Percentiles rank a stretch among this genome's conserved stretches.
phyloP scores from a whole-genome alignment of 768 basidiomycete genomes.

The Mycena vulgaris region DNA sequence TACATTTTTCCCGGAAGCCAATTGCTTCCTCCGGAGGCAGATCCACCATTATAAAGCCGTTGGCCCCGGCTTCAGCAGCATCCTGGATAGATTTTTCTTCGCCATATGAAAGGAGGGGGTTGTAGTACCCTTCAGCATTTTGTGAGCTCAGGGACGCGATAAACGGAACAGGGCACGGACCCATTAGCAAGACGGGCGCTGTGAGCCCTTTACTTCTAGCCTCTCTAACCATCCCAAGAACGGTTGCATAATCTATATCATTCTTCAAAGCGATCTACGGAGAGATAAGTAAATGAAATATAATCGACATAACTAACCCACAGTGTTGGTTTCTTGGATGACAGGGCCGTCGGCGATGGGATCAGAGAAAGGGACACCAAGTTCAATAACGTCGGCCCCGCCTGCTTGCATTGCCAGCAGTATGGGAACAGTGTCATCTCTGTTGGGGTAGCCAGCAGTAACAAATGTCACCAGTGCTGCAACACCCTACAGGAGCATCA shows the following conservation, averaged over 20 bases:
- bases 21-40: slow-evolving; percentile 98
- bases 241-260: slow-evolving; percentile 81
- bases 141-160: slow-evolving; percentile 18
- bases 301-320: slow-evolving; percentile 55
- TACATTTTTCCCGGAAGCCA: slow-evolving; percentile 90
- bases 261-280: slow-evolving; percentile 87
- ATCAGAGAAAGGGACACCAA: slow-evolving; percentile 97
- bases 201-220: slow-evolving; percentile 88
- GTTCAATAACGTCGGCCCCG: slow-evolving; percentile 94
- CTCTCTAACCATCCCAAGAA: slow-evolving; percentile 81
- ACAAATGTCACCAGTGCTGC: slow-evolving; percentile 89
- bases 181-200: slow-evolving; percentile 94
- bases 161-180: slow-evolving; percentile 55
- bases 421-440: slow-evolving; percentile 86
- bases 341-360: slow-evolving; percentile 96
- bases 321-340: slow-evolving; percentile 96
- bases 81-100: slow-evolving; percentile 96
- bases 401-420: slow-evolving; percentile 94
- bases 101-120: slow-evolving; percentile 94
- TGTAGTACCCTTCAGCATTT: slow-evolving; percentile 87
- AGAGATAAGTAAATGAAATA: slow-evolving; percentile 27
- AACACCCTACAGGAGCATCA: slow-evolving; percentile 55
- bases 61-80: slow-evolving; percentile 91
- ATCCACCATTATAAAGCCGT: slow-evolving; percentile 98
- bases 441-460: slow-evolving; percentile 92